phyloP scores from a whole-genome alignment of 805 yeast genomes.

The Kodamaea hsintzibuensis region DNA sequence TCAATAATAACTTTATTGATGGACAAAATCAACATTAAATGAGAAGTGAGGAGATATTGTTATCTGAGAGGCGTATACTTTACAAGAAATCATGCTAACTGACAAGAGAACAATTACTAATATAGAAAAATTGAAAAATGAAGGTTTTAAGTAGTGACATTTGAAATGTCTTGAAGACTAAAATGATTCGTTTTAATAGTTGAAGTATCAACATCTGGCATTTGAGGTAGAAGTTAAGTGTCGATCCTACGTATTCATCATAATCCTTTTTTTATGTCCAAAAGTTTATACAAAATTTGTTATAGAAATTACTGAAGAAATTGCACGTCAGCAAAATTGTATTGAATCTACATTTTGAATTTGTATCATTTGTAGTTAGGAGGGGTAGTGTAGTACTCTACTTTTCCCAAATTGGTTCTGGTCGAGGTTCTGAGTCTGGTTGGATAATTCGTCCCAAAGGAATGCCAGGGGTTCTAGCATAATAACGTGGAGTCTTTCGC shows the following conservation, averaged over 20 bases:
- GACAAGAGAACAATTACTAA: too few species aligned
- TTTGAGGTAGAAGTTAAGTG: not conserved
- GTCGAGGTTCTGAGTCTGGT: too few species aligned
- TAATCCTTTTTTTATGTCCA: not conserved
- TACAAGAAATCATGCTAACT: too few species aligned
- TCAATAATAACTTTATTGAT: slow-evolving; percentile 12
- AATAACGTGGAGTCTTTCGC: too few species aligned
- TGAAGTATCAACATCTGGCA: not conserved
- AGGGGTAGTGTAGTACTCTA: too few species aligned
- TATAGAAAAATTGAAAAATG: not conserved
- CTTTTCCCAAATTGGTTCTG: too few species aligned
- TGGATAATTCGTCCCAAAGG: too few species aligned
- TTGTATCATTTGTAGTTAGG: too few species aligned
- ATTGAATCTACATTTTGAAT: too few species aligned
- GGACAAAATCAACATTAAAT: slow-evolving; percentile 1
- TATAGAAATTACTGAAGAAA: not conserved
- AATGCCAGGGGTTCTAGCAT: too few species aligned
- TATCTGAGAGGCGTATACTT: not conserved
- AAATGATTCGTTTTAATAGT: not conserved
- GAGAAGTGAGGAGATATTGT: not conserved
- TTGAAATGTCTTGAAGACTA: not conserved
- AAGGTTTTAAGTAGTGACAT: not conserved
- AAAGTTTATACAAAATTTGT: not conserved
- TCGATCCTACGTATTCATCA: not conserved
- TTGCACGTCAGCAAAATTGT: too few species aligned